A percentile compares a stretch with the other conserved stretches of the same genome.
Evolutionary conservation across 2,329 filamentous ascomycete species (phyloP).

Genomic region (Venturia asperata): DNA sequence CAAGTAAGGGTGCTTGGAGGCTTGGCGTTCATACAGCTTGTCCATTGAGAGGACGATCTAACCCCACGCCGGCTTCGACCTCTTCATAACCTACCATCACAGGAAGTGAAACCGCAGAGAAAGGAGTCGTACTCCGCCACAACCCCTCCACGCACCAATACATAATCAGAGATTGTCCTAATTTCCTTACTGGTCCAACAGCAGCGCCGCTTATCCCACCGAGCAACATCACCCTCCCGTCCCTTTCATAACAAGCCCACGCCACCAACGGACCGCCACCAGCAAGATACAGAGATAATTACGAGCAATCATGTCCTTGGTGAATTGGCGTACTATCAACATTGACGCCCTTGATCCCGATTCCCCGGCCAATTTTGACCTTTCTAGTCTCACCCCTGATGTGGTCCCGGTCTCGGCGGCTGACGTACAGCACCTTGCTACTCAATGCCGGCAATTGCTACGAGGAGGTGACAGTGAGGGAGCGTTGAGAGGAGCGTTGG

Average conservation of each 20-base stretch:
- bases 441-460: slow-evolving; percentile 80
- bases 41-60: too few relatives aligned
- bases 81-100: background rate
- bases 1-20: too few relatives aligned
- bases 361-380: slow-evolving; percentile 85
- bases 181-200: slow-evolving; percentile 1
- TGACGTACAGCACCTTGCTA: slow-evolving; percentile 69
- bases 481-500: slow-evolving; percentile 73
- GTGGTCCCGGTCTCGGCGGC: slow-evolving; percentile 66
- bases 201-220: slow-evolving; percentile 6
- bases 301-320: slow-evolving; percentile 35
- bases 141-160: background rate
- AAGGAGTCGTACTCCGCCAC: background rate
- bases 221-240: slow-evolving; percentile 7
- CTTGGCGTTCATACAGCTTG: background rate
- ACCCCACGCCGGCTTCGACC: background rate
- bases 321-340: slow-evolving; percentile 83
- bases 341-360: slow-evolving; percentile 87
- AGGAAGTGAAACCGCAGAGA: background rate
- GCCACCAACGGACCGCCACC: background rate
- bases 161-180: background rate
- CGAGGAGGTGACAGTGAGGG: slow-evolving; percentile 82
- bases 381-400: slow-evolving; percentile 71
- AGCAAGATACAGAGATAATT: background rate
- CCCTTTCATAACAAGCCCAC: background rate